Percentiles rank a stretch among this genome's conserved stretches.
Evolutionary conservation across 768 basidiomycete species (phyloP).

Genomic region (Krasilnikovozyma curviuscula): DNA sequence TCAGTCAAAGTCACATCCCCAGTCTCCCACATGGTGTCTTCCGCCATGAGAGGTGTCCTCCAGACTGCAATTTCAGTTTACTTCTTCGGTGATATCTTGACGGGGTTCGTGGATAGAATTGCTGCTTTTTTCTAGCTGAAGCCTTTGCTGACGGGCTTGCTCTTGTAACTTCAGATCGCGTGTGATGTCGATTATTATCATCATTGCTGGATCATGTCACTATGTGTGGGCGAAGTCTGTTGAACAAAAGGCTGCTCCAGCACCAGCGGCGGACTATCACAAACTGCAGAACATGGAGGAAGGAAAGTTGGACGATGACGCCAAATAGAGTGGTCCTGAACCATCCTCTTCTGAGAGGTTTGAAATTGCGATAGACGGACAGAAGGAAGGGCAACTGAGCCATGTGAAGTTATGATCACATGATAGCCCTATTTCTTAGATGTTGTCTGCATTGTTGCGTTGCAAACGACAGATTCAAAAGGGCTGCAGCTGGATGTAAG

Average conservation of each 20-base stretch:
- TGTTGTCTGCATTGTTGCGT: too few relatives aligned
- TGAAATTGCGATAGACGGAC: too few relatives aligned
- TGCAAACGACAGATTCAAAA: too few relatives aligned
- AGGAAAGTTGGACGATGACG: too few relatives aligned
- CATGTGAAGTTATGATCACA: too few relatives aligned
- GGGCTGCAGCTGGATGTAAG: too few relatives aligned
- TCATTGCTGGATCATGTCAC: slow-evolving; percentile 21
- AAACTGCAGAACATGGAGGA: slow-evolving; percentile 6
- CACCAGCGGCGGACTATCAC: slow-evolving; percentile 7
- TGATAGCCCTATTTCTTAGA: too few relatives aligned
- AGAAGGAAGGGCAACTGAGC: too few relatives aligned
- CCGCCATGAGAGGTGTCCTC: slow-evolving; percentile 82
- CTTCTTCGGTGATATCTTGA: slow-evolving; percentile 61
- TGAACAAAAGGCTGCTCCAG: slow-evolving; percentile 9
- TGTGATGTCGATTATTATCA: slow-evolving; percentile 20
- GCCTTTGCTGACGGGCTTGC: not conserved
- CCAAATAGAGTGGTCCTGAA: too few relatives aligned
- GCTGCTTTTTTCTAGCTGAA: not conserved
- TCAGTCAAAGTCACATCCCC: slow-evolving; percentile 96
- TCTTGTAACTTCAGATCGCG: slow-evolving; percentile 1
- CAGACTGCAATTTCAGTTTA: slow-evolving; percentile 53
- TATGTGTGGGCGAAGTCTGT: slow-evolving; percentile 24
- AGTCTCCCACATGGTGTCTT: slow-evolving; percentile 93
- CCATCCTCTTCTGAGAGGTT: too few relatives aligned
- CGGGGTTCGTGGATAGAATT: slow-evolving; percentile 17